Evolutionary conservation across 164 flowering plant species (phyloP).

Genomic region (Tinospora cordifolia): DNA sequence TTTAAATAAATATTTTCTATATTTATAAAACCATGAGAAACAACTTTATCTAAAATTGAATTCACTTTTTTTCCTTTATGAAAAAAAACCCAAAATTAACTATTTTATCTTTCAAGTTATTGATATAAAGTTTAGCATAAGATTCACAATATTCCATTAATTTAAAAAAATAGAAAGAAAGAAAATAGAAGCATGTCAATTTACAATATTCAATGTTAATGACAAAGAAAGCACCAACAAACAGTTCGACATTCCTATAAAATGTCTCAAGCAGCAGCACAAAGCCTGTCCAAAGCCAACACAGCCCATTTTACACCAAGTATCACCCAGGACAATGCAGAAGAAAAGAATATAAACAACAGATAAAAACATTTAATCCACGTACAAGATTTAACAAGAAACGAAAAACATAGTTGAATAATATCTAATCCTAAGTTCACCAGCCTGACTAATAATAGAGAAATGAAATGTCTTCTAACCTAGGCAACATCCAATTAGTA

Average conservation of each 20-base stretch:
- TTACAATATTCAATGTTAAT: too few species aligned
- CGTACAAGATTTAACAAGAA: neutral
- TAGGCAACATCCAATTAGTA: neutral
- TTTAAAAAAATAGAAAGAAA: too few species aligned
- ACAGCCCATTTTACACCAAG: neutral
- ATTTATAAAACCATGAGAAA: too few species aligned
- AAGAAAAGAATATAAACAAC: neutral
- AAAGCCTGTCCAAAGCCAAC: neutral
- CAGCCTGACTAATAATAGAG: neutral
- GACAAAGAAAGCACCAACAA: neutral
- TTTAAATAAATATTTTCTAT: too few species aligned
- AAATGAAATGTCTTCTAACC: neutral
- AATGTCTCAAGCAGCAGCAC: neutral
- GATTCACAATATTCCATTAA: too few species aligned
- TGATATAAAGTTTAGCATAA: too few species aligned
- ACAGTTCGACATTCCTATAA: neutral
- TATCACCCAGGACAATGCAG: neutral
- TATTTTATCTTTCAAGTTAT: too few species aligned
- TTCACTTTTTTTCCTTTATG: too few species aligned
- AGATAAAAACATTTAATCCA: neutral
- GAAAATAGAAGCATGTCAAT: too few species aligned
- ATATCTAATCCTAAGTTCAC: neutral
- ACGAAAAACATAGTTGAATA: neutral
- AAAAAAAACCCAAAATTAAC: too few species aligned
- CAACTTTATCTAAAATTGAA: too few species aligned